These are phyloP conservation scores for Dichomitus squalens DNA, from an alignment of 1,284 basidiomycete genomes.

Conservation along the genomic window DNA sequence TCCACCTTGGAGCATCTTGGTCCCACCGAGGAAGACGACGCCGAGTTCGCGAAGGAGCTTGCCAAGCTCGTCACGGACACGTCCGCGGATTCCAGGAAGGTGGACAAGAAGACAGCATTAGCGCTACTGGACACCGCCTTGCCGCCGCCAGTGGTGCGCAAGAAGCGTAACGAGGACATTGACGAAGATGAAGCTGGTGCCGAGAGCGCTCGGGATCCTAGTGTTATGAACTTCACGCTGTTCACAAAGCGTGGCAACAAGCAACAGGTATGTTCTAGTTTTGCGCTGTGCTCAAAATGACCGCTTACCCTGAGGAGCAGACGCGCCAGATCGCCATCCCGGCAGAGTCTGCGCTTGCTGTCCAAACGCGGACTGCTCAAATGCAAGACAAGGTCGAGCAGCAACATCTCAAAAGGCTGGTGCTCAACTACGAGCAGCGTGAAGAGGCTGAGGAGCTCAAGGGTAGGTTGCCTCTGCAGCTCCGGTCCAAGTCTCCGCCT, in stretches of 20 bases:
- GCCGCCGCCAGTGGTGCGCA: conserved; percentile 62
- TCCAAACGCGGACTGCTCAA: conserved; percentile 89
- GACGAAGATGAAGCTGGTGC: conserved; percentile 48
- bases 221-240: conserved; percentile 91
- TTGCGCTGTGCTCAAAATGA: not conserved
- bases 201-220: conserved; percentile 32
- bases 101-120: conserved; percentile 81
- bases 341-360: conserved; percentile 81
- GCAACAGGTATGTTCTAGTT: conserved; percentile 65
- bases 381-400: conserved; percentile 93
- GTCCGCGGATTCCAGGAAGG: conserved; percentile 79
- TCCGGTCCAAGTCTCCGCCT: not conserved
- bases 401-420: conserved; percentile 92
- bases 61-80: conserved; percentile 93
- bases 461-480: conserved; percentile 46
- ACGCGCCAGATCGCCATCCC: conserved; percentile 87
- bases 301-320: conserved; percentile 41
- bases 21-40: conserved; percentile 85
- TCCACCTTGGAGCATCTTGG: conserved; percentile 66
- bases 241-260: conserved; percentile 94
- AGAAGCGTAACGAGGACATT: conserved; percentile 57
- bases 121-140: conserved; percentile 88
- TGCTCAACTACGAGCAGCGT: conserved; percentile 83
- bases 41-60: conserved; percentile 94
- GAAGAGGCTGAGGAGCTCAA: conserved; percentile 81